Evolutionary conservation across 1,139 yeast species (phyloP), one percentile per base, ranked within the genome.

Genomic region (Candida frijolesensis): DNA sequence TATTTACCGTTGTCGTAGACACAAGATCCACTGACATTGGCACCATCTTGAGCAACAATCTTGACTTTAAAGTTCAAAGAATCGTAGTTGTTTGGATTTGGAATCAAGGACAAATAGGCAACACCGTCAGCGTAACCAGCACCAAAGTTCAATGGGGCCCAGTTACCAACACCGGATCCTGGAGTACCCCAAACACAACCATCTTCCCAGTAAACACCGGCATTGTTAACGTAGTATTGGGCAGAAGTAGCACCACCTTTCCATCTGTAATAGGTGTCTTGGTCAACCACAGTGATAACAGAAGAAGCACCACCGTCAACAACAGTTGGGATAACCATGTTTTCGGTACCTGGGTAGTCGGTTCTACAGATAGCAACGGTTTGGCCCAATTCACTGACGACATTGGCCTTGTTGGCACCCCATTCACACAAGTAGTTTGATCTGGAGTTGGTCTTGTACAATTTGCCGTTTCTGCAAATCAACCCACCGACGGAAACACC

Each of bases 271-370:
- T 87, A 87, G 52, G 71, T 59, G 56, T 76, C 80, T 62, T 82
- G 78, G 66, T 85, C 82, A 55, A 86, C 91, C 57, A 84, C 87
- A 47, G 90, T 76, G 56, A 84, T 78, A 53, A 85, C 84, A 53
- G 79, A 71, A 49, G 79, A 63, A 37, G 72, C 63, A 58, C 90
- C 90, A 48, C 84, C 84, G 46, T 70, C 64, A 58, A 87, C 85
- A 64, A 80, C 79, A 53, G 92, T 85, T 70, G 95, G 94, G 56
- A 87, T 79, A 66, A 82, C 88, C 95, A 87, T 87, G 74, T 86
- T 87, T 76, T 87, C 95, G 53, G 94, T 83, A 76, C 94, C 94
- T 66, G 95, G 94, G 75, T 87, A 87, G 70, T 87, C 95, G 55
- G 95, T 87, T 82, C 92, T 84, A 73, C 95, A 87, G 58, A 87